Base-by-base conservation (phyloP, 2,329 filamentous ascomycete genomes). In the Teratosphaeria epicoccoides region DNA sequence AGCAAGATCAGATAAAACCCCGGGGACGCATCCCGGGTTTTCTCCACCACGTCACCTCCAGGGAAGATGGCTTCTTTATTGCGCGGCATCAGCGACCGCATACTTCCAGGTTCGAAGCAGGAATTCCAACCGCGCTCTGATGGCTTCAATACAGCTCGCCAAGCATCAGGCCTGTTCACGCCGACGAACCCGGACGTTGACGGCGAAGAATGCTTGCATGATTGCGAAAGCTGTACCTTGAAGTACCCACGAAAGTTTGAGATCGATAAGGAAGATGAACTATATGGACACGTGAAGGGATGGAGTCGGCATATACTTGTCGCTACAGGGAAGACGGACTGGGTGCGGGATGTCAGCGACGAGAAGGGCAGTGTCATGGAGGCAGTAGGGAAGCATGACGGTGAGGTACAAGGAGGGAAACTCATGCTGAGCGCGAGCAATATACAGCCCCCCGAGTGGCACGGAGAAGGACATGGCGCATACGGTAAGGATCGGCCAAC, bases 291-390 rank as follows among this genome's bases (percentile, higher is more conserved):
- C 53, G 80, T 96, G 56, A 87, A 88, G 64, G 88, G 83, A 29
- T 97, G 88, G 86, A 84, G 81, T 63, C 93, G 89, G 20, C 93
- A 98, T 70, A 67, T 95, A 55, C 74, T 98, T 26, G 88, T 97
- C 14, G 93, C 88, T 23, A 98, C 93, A n/a, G 88, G 89, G 55
- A 95, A 96, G 79, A 79, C 84, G 24, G 93, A 98, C 70, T 98
- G 93, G 93, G 85, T 91, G 64, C 74, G 87, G 54, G 85, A 95
- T 72, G 87, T 95, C 45, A 82, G 80, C 52, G 87, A 97, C 65
- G 93, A 97, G 74, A 84, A 87, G 59, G 78, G 75, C 46, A 79
- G 74, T 52, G 68, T 81, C 49, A 80, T 80, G 76, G 72, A 76
- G 63, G 74, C 74, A 1, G 70, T 76, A 11, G 72, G 71, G 54